Percentiles rank a stretch among this genome's conserved stretches.
Conservation (phyloP, 306 rosid species). For the Dalbergia oliveri region DNA sequence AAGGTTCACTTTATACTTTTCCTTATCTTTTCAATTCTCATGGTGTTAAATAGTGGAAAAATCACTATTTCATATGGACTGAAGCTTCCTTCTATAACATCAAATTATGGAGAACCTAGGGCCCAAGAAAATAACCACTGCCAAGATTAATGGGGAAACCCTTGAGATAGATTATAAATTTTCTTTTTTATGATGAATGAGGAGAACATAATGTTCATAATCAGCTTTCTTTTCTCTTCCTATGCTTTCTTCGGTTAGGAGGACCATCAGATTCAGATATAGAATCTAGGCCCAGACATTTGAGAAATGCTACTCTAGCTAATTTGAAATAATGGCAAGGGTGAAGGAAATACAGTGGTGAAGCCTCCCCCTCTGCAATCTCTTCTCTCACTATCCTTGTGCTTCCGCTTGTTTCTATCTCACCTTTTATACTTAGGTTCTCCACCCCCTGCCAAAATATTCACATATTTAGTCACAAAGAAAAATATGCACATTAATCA, state of each 20-base stretch:
- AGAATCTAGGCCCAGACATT: conserved; percentile 80
- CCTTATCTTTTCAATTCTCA: neutral
- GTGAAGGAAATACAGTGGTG: conserved; percentile 63
- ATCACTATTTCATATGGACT: neutral
- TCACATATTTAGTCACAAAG: neutral
- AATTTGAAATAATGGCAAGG: conserved; percentile 78
- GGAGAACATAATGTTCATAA: neutral
- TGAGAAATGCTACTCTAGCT: conserved; percentile 77
- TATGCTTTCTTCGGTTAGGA: conserved; percentile 49
- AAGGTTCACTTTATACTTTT: neutral
- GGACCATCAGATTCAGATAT: conserved; percentile 56
- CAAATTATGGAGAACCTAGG: neutral
- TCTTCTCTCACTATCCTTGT: conserved; percentile 57
- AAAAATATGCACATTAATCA: neutral
- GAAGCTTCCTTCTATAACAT: neutral
- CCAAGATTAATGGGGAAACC: neutral
- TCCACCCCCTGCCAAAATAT: conserved; percentile 62
- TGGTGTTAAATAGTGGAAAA: neutral
- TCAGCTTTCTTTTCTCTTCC: conserved; percentile 57
- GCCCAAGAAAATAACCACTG: neutral
- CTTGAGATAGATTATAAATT: neutral
- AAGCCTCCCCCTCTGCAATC: conserved; percentile 54
- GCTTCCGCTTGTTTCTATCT: conserved; percentile 56
- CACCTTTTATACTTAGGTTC: conserved; percentile 59
- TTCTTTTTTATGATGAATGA: conserved; percentile 14